Evolutionary conservation across 306 rosid species (phyloP).

Genomic region (Ziziphus jujuba): DNA sequence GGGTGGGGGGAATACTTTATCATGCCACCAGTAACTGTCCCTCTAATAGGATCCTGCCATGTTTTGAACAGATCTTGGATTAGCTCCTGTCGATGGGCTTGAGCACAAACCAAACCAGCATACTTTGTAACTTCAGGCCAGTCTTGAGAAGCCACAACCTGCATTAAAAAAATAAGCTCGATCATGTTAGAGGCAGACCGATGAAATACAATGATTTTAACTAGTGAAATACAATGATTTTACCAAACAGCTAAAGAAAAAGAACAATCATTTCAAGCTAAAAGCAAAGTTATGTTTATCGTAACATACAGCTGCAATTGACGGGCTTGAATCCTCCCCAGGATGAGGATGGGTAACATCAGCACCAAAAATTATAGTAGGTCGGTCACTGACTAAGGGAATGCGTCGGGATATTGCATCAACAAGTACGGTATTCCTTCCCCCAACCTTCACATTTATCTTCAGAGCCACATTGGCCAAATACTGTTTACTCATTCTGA

Average conservation of each 20-base stretch:
- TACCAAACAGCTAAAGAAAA: neutral
- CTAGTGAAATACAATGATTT: neutral
- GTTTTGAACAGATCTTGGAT: slow-evolving; percentile 87
- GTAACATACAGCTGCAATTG: slow-evolving; percentile 87
- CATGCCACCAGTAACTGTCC: slow-evolving; percentile 92
- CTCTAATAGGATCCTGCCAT: slow-evolving; percentile 93
- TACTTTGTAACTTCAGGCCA: slow-evolving; percentile 97
- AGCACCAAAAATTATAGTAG: slow-evolving; percentile 97
- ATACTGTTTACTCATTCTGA: slow-evolving; percentile 84
- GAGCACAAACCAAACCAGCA: slow-evolving; percentile 96
- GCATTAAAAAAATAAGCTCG: neutral
- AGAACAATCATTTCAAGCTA: neutral
- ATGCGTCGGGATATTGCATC: slow-evolving; percentile 90
- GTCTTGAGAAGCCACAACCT: slow-evolving; percentile 99
- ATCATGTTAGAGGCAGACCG: neutral
- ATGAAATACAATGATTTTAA: neutral
- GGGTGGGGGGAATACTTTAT: slow-evolving; percentile 53
- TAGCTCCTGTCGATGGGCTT: slow-evolving; percentile 95
- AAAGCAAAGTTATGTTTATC: neutral
- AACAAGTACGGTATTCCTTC: slow-evolving; percentile 91
- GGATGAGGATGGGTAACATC: slow-evolving; percentile 99
- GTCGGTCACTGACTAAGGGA: slow-evolving; percentile 87
- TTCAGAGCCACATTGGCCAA: slow-evolving; percentile 89
- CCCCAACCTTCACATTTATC: slow-evolving; percentile 96
- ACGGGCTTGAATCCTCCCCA: slow-evolving; percentile 97